Evolutionary conservation across 2,329 filamentous ascomycete species (phyloP), one percentile per base, ranked within the genome.

Genomic region (Tolypocladium pustulatum): DNA sequence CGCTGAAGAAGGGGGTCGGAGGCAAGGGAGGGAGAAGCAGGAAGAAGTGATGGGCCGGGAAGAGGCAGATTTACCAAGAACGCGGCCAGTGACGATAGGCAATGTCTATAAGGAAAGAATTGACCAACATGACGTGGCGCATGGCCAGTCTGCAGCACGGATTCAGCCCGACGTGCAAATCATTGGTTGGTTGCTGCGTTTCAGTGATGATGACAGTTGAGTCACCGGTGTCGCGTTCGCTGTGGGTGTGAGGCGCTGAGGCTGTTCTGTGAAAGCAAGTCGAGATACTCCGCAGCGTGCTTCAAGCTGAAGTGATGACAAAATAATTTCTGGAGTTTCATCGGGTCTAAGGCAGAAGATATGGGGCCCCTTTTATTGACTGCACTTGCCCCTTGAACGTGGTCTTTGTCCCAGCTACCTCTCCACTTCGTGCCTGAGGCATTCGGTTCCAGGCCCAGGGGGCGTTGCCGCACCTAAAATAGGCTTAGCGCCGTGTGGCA

Each of bases 1-100:
- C 68, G 22, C 59, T 63, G 60, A 80, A 75, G 71, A 82, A 77
- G 68, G 64, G 69, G 41, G 62, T 61, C 30, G 60, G 65, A 56
- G 64, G 64, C 55, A 75, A 66, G 66, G 72, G 72, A 22, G 69
- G 73, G 3, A 74, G 76, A 62, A 72, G 71, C 20, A 78, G 72
- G 64, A 80, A 76, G 63, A 77, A 68, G 60, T 72, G 64, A 61
- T 20, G 38, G 36, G 54, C 4, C 30, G 22, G 30, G 8, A 34
- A 13, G 30, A 53, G 8, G 20, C n/a, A 34, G 6, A 6, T 15
- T 36, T 34, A 20, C 12, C 30, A 32, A 6, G 4, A 12, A 4
- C 6, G 30, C 49, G 20, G 30, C 17, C 49, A 53, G n/a, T 22
- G 20, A 53, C 4, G 49, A n/a, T 9, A 22, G 30, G 20, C 32